phyloP scores from a whole-genome alignment of 768 basidiomycete genomes.

The Tremella fuciformis region DNA sequence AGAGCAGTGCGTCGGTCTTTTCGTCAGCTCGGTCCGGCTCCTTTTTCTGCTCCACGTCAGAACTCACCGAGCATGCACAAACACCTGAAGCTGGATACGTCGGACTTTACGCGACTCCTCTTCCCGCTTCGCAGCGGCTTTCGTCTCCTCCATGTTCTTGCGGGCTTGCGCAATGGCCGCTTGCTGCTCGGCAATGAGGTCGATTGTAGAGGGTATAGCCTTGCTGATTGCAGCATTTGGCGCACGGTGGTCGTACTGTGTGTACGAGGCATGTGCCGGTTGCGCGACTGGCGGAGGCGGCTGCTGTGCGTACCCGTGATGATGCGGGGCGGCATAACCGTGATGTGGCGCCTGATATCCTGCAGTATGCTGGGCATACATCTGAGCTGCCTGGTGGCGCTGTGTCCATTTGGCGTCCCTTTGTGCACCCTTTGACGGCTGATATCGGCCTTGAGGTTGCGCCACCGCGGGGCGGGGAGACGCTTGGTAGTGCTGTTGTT shows the following conservation, averaged over 20 bases:
- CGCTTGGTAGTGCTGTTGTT: constrained; percentile 6
- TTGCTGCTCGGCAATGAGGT: constrained; percentile 19
- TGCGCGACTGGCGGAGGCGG: too few relatives aligned
- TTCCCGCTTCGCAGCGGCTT: neutral
- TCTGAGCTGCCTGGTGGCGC: neutral
- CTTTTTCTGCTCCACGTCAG: neutral
- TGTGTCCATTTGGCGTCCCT: constrained; percentile 34
- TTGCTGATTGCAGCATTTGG: neutral
- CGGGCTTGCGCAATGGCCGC: constrained; percentile 24
- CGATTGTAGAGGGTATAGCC: neutral
- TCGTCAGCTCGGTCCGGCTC: constrained; percentile 5
- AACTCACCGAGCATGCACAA: constrained; percentile 42
- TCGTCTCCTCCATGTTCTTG: constrained; percentile 5
- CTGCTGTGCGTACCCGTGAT: too few relatives aligned
- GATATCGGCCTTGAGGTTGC: constrained; percentile 24
- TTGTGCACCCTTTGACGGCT: constrained; percentile 37
- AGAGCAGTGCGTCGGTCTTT: constrained; percentile 35
- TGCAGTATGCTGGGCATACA: neutral
- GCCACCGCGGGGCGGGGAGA: constrained; percentile 6
- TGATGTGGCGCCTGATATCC: neutral
- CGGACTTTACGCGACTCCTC: constrained; percentile 25
- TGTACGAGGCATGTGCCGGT: too few relatives aligned
- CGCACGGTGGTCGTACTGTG: neutral
- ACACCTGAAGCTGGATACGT: constrained; percentile 43
- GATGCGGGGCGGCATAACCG: neutral